Conservation (phyloP, 1,284 basidiomycete genomes). For the Sanghuangporus baumii region DNA sequence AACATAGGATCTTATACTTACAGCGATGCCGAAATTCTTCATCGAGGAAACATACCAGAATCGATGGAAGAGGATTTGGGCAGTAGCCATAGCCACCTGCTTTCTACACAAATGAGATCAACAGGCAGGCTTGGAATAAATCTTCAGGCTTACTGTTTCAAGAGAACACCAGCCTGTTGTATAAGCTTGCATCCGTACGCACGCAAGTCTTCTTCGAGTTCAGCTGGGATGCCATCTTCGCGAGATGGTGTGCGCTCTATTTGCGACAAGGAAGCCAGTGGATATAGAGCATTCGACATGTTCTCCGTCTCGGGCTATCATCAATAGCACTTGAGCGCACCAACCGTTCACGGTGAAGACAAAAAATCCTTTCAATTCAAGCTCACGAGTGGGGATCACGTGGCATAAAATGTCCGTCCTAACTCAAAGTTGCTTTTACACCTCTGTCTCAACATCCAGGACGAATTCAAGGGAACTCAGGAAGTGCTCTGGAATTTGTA, state of each 20-base stretch:
- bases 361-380: no score
- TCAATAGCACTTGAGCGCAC: not conserved
- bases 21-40: constrained; percentile 87
- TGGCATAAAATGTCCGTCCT: no score
- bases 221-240: constrained; percentile 74
- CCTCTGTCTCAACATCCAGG: no score
- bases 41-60: constrained; percentile 97
- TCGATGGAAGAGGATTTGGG: constrained; percentile 93
- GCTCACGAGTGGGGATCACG: no score
- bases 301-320: not conserved
- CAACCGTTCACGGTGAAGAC: not conserved
- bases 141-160: constrained; percentile 65
- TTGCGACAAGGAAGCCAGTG: constrained; percentile 79
- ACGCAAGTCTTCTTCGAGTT: constrained; percentile 83
- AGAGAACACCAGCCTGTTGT: constrained; percentile 87
- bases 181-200: constrained; percentile 90
- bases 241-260: constrained; percentile 75
- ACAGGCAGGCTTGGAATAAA: not conserved
- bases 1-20: constrained; percentile 36
- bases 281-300: constrained; percentile 65
- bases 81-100: constrained; percentile 93
- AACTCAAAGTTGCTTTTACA: no score
- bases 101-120: constrained; percentile 45
- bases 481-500: no score
- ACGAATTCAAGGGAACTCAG: no score